phyloP scores from a whole-genome alignment of 441 rosid species.

The Theobroma grandiflorum region DNA sequence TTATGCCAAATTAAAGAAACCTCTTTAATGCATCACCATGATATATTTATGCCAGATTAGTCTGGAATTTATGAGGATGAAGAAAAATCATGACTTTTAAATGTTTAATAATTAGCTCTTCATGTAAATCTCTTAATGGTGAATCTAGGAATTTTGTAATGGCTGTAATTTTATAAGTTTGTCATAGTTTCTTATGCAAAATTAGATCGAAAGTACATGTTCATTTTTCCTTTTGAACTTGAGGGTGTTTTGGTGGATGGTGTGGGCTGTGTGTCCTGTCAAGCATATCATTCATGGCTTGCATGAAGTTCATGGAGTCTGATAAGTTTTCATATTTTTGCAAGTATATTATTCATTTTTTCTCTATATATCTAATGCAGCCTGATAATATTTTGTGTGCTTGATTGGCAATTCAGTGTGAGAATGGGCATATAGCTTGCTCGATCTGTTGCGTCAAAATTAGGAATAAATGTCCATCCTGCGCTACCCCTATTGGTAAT shows the following conservation, averaged over 20 bases:
- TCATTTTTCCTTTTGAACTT: neutral
- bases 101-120: neutral
- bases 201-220: neutral
- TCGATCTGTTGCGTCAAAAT: constrained; percentile 46
- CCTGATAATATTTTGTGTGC: neutral
- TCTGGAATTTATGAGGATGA: neutral
- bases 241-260: neutral
- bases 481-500: constrained; percentile 47
- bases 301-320: neutral
- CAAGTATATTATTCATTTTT: neutral
- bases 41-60: neutral
- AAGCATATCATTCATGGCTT: neutral
- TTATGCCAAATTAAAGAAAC: neutral
- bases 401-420: constrained; percentile 49
- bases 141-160: neutral
- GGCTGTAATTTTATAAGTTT: neutral
- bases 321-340: neutral
- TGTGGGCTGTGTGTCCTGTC: constrained; percentile 2
- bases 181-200: neutral
- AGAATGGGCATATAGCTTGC: constrained; percentile 64
- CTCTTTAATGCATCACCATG: neutral
- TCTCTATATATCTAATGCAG: neutral
- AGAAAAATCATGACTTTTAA: neutral
- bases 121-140: neutral
- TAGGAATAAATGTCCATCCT: constrained; percentile 48